Evolutionary conservation across 2,329 filamentous ascomycete species (phyloP).

Genomic region (Leptosphaerulina australis): DNA sequence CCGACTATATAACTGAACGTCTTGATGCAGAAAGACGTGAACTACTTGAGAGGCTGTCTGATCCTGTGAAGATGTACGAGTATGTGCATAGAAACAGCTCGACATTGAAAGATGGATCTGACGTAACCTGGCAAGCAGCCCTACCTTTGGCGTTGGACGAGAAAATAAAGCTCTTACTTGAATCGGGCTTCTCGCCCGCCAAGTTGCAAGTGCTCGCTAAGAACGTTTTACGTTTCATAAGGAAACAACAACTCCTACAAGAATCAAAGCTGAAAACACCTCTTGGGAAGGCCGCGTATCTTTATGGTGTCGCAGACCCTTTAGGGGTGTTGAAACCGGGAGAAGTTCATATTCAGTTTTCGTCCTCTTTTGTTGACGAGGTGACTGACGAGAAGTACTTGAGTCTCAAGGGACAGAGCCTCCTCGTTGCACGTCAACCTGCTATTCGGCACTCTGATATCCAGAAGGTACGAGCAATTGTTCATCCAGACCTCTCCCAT

Average conservation of each 20-base stretch:
- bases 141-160: constrained; percentile 33
- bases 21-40: constrained; percentile 60
- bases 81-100: constrained; percentile 48
- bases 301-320: constrained; percentile 74
- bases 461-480: constrained; percentile 63
- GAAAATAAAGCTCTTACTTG: constrained; percentile 40
- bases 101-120: constrained; percentile 34
- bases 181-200: constrained; percentile 63
- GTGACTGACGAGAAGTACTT: constrained; percentile 60
- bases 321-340: constrained; percentile 63
- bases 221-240: constrained; percentile 56
- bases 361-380: constrained; percentile 62
- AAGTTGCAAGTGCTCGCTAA: constrained; percentile 58
- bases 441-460: constrained; percentile 74
- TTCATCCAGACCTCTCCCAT: constrained; percentile 64
- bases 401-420: constrained; percentile 61
- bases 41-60: constrained; percentile 58
- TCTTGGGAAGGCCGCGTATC: constrained; percentile 65
- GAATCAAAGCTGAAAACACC: constrained; percentile 64
- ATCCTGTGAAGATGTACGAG: constrained; percentile 60
- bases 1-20: constrained; percentile 56
- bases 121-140: constrained; percentile 31
- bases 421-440: constrained; percentile 72
- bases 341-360: constrained; percentile 73
- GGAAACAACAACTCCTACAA: constrained; percentile 60